These are phyloP conservation scores for Geosmithia morbida DNA, from an alignment of 2,329 filamentous ascomycete genomes.

Conservation along the genomic window DNA sequence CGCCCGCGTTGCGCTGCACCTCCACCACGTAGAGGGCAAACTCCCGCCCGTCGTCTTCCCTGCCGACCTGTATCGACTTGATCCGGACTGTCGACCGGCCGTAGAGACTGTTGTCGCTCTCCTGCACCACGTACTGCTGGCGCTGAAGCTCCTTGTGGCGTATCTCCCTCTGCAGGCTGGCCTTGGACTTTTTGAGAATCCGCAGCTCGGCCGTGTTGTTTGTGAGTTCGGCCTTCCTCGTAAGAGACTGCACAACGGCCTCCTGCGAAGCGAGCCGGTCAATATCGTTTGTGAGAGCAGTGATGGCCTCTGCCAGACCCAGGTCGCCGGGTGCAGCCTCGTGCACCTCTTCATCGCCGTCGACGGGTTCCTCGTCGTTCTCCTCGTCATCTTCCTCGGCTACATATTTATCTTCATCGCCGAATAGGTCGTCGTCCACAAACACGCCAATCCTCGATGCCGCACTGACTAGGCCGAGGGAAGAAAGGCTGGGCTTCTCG, in stretches of 20 bases:
- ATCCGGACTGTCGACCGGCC: constrained; percentile 82
- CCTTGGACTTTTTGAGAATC: constrained; percentile 85
- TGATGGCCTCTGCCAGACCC: constrained; percentile 84
- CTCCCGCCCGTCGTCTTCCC: constrained; percentile 83
- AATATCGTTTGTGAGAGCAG: constrained; percentile 76
- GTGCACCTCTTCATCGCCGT: constrained; percentile 70
- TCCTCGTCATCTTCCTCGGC: constrained; percentile 57
- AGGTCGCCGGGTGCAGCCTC: constrained; percentile 91
- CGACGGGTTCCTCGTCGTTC: constrained; percentile 28
- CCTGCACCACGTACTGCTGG: constrained; percentile 93
- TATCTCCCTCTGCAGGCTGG: constrained; percentile 84
- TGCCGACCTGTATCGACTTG: constrained; percentile 82
- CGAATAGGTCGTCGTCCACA: constrained; percentile 82
- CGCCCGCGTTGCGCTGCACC: constrained; percentile 76
- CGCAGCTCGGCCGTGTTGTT: constrained; percentile 91
- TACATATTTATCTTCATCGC: constrained; percentile 71
- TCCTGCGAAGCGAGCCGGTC: constrained; percentile 80
- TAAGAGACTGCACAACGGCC: constrained; percentile 79
- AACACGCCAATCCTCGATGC: constrained; percentile 87
- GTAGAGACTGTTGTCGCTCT: constrained; percentile 94
- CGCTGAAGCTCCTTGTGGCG: constrained; percentile 87
- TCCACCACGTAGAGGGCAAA: constrained; percentile 90
- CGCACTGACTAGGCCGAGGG: constrained; percentile 77
- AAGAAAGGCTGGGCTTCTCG: constrained; percentile 76
- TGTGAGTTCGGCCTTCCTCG: constrained; percentile 86